These are phyloP conservation scores for Colletotrichum musae DNA, from an alignment of 2,329 filamentous ascomycete genomes.

Conservation along the genomic window DNA sequence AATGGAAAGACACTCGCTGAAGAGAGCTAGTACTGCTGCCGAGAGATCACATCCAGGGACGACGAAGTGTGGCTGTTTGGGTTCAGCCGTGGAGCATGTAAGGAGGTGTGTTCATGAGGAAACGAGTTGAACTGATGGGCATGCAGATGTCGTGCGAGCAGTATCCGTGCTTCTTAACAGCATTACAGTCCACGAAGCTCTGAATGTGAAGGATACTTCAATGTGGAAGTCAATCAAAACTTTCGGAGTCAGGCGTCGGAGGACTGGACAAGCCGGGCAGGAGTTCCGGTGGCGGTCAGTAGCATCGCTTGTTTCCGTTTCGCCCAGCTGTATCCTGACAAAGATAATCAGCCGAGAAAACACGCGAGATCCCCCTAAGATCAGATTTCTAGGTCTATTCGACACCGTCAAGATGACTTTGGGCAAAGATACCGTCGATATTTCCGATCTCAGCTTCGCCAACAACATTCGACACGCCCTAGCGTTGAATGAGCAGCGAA, in stretches of 20 bases:
- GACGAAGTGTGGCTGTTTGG: slow-evolving; percentile 59
- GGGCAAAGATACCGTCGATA: slow-evolving; percentile 46
- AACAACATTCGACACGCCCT: slow-evolving; percentile 54
- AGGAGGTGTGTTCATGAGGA: background rate
- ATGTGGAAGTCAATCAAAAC: too few species aligned
- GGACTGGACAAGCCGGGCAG: background rate
- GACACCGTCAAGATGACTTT: slow-evolving; percentile 52
- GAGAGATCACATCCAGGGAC: slow-evolving; percentile 35
- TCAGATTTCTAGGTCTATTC: slow-evolving; percentile 55
- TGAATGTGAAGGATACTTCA: too few species aligned
- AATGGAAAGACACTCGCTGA: background rate
- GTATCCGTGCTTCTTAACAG: slow-evolving; percentile 53
- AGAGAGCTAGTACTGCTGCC: slow-evolving; percentile 16
- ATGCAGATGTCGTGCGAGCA: slow-evolving; percentile 51
- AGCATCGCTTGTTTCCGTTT: background rate
- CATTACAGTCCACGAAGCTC: too few species aligned
- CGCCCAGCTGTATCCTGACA: background rate
- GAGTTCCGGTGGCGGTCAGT: background rate
- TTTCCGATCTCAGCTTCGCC: slow-evolving; percentile 51
- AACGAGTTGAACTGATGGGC: background rate
- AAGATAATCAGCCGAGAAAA: slow-evolving; percentile 35
- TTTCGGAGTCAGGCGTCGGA: too few species aligned
- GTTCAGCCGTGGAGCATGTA: slow-evolving; percentile 55
- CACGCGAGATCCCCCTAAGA: slow-evolving; percentile 45
- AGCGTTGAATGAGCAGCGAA: slow-evolving; percentile 55